These are phyloP conservation scores for Podila epigama DNA, from an alignment of 192 early-diverging fungal species.

Conservation along the genomic window DNA sequence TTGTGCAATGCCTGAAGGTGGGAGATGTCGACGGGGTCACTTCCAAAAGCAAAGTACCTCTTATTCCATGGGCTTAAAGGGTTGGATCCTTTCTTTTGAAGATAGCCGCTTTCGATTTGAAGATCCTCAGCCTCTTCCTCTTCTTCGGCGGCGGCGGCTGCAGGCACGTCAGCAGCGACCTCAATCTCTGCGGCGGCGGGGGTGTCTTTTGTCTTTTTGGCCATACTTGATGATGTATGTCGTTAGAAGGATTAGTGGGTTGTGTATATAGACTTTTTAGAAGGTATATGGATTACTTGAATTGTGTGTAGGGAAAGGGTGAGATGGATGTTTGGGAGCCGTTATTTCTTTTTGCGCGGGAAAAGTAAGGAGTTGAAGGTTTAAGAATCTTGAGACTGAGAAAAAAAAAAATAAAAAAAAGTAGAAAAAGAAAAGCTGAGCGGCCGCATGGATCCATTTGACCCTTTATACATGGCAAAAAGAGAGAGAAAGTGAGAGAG, in stretches of 20 bases:
- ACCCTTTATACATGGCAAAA: too few species aligned
- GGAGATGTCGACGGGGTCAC: slow-evolving; percentile 25
- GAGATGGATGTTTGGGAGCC: not conserved
- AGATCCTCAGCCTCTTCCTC: slow-evolving; percentile 41
- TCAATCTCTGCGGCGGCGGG: slow-evolving; percentile 1
- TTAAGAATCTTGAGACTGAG: not conserved
- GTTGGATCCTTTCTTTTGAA: slow-evolving; percentile 45
- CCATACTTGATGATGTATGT: slow-evolving; percentile 19
- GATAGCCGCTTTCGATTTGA: slow-evolving; percentile 39
- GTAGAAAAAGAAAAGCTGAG: not conserved
- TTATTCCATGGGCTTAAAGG: slow-evolving; percentile 48
- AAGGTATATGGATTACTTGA: not conserved
- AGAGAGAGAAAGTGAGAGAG: too few species aligned
- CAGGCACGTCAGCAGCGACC: slow-evolving; percentile 7
- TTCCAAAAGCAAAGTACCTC: slow-evolving; percentile 49
- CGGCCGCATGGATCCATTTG: too few species aligned
- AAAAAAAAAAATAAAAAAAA: not conserved
- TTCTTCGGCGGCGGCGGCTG: slow-evolving; percentile 13
- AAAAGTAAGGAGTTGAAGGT: not conserved
- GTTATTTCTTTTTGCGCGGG: not conserved
- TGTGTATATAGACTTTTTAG: not conserved
- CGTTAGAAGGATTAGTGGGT: not conserved
- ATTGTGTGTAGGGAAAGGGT: too few species aligned
- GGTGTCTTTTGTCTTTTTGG: slow-evolving; percentile 29
- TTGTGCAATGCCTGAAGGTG: slow-evolving; percentile 37